Base-by-base conservation (phyloP, 2,329 filamentous ascomycete genomes). In the Bipolaris cookei region DNA sequence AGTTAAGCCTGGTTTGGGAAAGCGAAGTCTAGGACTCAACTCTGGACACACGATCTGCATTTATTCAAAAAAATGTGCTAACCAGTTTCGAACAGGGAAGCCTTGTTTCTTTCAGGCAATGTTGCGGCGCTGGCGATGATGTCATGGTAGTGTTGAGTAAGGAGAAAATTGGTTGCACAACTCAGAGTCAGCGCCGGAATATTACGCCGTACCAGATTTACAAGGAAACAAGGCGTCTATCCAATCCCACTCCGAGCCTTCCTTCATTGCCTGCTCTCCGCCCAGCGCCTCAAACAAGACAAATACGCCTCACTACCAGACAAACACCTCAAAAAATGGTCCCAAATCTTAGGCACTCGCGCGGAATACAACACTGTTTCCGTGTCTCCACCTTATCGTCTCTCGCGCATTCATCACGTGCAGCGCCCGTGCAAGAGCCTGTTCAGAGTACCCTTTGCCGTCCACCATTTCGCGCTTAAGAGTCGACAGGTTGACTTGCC, bases 381-480 rank as follows among this genome's bases (percentile, higher is more conserved):
- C 89, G 67, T 90, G 89, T 56, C 91, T 82, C 76, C 93, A 90
- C 76, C 91, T 89, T 68, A 95, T 88, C 1, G 91, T 96, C 68
- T 97, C 94, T 65, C 92, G 86, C 70, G 93, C 84, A 76, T 96
- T 91, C 78, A 99, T 78, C 14, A 98, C 86, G 80, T 94, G 88
- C 67, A 99, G 76, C 0, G 94, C 91, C 66, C 94, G 82, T 64
- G 93, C 93, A 28, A 99, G 82, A 14, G 88, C 88, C 73, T 92
- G 89, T 77, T 98, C 95, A 62, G 86, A 92, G 77, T 94, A 98
- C 0, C 92, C 92, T 76, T 93, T 92, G 13, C 90, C 89, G 70
- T 97, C 92, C 4, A 96, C 92, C 82, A 99, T 93, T 76, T 99
- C 95, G 43, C 91, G 85, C 61, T 90, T 86, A 63, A 99, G 79